Percentiles rank a stretch among this genome's conserved stretches.
These are phyloP conservation scores for Mucor irregularis DNA, from an alignment of 371 early-diverging fungal species.

Conservation along the genomic window DNA sequence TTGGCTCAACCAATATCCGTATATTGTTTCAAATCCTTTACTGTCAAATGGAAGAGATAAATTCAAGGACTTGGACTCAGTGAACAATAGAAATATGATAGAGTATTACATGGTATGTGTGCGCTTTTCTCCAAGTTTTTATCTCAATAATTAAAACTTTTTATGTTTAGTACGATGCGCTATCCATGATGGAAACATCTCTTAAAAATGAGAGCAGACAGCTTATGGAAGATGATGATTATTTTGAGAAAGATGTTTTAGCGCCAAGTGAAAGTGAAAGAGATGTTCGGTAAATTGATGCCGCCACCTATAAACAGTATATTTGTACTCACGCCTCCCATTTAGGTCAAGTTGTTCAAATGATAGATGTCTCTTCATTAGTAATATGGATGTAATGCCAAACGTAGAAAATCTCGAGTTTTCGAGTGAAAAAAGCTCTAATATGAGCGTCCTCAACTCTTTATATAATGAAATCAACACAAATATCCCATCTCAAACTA, in stretches of 20 bases:
- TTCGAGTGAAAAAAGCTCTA: constrained; percentile 30
- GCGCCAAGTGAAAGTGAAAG: constrained; percentile 18
- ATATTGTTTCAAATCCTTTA: constrained; percentile 58
- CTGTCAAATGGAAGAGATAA: constrained; percentile 13
- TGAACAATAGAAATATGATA: constrained; percentile 11
- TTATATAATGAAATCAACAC: constrained; percentile 24
- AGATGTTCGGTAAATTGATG: constrained; percentile 19
- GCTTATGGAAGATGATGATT: constrained; percentile 1
- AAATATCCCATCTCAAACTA: constrained; percentile 17
- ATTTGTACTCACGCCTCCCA: too few species aligned
- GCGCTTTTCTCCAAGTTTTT: too few species aligned
- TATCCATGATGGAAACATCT: constrained; percentile 17
- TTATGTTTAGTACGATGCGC: constrained; percentile 35
- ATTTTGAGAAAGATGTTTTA: constrained; percentile 3
- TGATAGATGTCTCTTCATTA: constrained; percentile 62
- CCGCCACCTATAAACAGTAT: background rate
- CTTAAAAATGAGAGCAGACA: constrained; percentile 4
- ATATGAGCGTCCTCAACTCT: constrained; percentile 41
- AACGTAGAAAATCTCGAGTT: constrained; percentile 28
- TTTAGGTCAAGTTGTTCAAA: constrained; percentile 56
- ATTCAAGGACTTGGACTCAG: constrained; percentile 1
- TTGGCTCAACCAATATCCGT: constrained; percentile 64
- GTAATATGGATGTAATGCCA: constrained; percentile 55
- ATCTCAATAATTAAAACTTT: too few species aligned
- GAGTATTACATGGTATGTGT: constrained; percentile 23